Base-by-base conservation (phyloP, 352 stramenopile species). In the Thraustotheca clavata region DNA sequence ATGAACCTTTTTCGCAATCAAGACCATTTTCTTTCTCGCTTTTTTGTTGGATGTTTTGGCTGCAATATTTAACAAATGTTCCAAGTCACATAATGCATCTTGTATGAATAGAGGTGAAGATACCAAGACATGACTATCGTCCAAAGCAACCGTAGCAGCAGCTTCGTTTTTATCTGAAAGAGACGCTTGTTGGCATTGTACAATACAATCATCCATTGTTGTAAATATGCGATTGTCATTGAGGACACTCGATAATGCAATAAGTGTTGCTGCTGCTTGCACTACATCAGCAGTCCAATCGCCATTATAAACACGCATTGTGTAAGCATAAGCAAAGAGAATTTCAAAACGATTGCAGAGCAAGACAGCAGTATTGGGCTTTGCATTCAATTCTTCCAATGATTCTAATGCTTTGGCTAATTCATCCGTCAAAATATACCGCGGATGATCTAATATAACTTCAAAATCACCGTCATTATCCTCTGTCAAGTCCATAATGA, bases 291-390 rank as follows among this genome's bases (percentile, higher is more conserved):
- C 73, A 11, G 47, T 49, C 71, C 82, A 90, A 62, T 93, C 83
- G 20, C 83, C 83, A 24, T 93, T 93, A 71, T 87, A 93, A 36
- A 49, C 71, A 11, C 83, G 77, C 71, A 93, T 68, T 6, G 87
- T 72, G n/a, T 85, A 55, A 12, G 74, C 73, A 59, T 93, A 93
- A 1, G 78, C 74, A 38, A 87, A 88, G 5, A 91, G 49, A 14
- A 89, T 33, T 62, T 93, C 83, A 2, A 88, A 46, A 40, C 91
- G 49, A 66, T 93, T 76, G 46, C 76, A 87, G 22, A 66, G 60
- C 9, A 93, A 68, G 11, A 39, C 38, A 22, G 14, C 27, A 33
- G 36, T 14, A 32, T 65, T 65, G 38, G 57, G 57, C 12, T 27
- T 31, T 34, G 57, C 35, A 40, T 65, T 40, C 38, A 65, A 24